These are phyloP conservation scores for Xylariaceae sp. DNA, from an alignment of 2,329 filamentous ascomycete genomes.

Conservation along the genomic window DNA sequence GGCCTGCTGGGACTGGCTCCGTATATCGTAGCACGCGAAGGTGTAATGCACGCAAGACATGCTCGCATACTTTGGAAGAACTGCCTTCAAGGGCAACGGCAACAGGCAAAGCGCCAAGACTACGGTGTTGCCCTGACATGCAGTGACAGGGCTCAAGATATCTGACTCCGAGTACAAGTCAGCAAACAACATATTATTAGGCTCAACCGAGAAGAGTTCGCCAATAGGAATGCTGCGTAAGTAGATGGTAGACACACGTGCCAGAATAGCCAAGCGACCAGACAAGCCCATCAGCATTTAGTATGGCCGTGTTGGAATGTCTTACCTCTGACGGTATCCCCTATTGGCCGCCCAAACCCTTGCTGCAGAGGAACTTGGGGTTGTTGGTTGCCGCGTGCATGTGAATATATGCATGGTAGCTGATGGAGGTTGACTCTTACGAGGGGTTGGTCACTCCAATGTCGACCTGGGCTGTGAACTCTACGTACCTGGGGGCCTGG, in stretches of 20 bases:
- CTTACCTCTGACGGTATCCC: slow-evolving; percentile 13
- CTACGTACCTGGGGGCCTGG: no score
- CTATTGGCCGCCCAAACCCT: slow-evolving; percentile 11
- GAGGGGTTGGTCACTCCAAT: slow-evolving; percentile 5
- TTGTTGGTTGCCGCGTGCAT: slow-evolving; percentile 13
- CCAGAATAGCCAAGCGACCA: slow-evolving; percentile 11
- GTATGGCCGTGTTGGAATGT: slow-evolving; percentile 13
- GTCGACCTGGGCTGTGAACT: neutral
- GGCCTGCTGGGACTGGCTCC: neutral
- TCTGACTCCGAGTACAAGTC: slow-evolving; percentile 9
- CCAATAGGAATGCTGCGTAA: slow-evolving; percentile 12
- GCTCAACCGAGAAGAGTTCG: slow-evolving; percentile 8
- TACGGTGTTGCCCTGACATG: slow-evolving; percentile 17
- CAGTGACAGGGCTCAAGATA: neutral
- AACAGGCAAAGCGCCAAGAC: slow-evolving; percentile 10
- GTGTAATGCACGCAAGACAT: slow-evolving; percentile 3
- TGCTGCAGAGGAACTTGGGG: slow-evolving; percentile 8
- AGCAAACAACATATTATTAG: slow-evolving; percentile 17
- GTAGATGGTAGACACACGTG: slow-evolving; percentile 6
- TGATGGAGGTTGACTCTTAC: slow-evolving; percentile 6
- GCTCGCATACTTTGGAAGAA: neutral
- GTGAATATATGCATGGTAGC: slow-evolving; percentile 12
- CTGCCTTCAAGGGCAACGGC: neutral
- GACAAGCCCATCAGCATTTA: slow-evolving; percentile 11
- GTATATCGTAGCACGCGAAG: neutral